Evolutionary conservation across 2,329 filamentous ascomycete genomes (phyloP).

Genomic region (Arachnomyces sp.): DNA sequence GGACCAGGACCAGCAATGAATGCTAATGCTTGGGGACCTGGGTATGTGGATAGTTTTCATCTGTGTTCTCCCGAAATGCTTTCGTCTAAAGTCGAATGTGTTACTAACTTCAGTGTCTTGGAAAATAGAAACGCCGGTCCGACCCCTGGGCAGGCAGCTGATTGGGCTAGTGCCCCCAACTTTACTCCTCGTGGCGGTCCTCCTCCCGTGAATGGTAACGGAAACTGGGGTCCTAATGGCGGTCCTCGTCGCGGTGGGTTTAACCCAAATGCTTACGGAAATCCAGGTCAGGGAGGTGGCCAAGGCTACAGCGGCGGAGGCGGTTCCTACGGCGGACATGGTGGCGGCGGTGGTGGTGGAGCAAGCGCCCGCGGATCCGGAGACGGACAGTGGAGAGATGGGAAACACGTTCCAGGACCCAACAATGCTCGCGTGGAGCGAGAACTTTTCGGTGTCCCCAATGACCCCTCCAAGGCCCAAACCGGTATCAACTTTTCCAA

Average conservation of each 20-base stretch:
- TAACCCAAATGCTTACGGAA: constrained; percentile 56
- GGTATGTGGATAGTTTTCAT: constrained; percentile 12
- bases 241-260: constrained; percentile 40
- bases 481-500: constrained; percentile 99
- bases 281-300: constrained; percentile 27
- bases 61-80: not conserved
- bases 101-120: constrained; percentile 17
- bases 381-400: constrained; percentile 92
- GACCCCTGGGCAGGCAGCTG: constrained; percentile 16
- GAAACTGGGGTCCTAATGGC: constrained; percentile 24
- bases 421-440: constrained; percentile 84
- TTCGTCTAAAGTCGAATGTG: constrained; percentile 2
- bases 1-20: constrained; percentile 22
- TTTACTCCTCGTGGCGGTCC: constrained; percentile 43
- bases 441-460: constrained; percentile 83
- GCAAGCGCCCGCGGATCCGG: constrained; percentile 70
- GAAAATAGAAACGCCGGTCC: constrained; percentile 20
- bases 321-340: constrained; percentile 22
- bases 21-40: constrained; percentile 28
- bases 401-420: constrained; percentile 89
- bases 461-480: constrained; percentile 91
- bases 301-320: constrained; percentile 29
- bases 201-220: constrained; percentile 29
- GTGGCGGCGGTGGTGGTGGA: constrained; percentile 46
- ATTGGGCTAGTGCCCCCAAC: constrained; percentile 52